Conservation (phyloP, 1,284 basidiomycete species). For the Peniophora sp. region DNA sequence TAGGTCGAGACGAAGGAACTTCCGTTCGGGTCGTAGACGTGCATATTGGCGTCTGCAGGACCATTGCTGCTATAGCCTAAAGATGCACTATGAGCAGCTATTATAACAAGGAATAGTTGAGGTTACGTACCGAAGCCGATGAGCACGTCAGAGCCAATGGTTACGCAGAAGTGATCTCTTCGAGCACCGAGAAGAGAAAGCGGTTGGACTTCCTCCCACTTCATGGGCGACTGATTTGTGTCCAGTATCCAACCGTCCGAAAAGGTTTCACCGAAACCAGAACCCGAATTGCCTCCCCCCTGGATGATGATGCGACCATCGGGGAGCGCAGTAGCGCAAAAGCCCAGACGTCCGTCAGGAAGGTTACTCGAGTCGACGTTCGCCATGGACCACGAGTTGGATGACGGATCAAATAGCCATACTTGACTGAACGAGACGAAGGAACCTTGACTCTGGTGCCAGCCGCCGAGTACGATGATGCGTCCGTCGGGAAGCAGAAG, state of each 20-base stretch:
- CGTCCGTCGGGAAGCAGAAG: conserved; percentile 59
- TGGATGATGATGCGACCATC: conserved; percentile 62
- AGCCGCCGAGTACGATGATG: conserved; percentile 74
- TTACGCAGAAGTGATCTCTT: conserved; percentile 66
- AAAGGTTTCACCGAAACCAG: conserved; percentile 42
- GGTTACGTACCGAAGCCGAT: conserved; percentile 69
- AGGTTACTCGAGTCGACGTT: conserved; percentile 29
- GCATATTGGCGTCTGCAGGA: conserved; percentile 41
- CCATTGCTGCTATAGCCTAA: conserved; percentile 50
- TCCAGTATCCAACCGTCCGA: conserved; percentile 75
- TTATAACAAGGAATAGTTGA: conserved; percentile 3
- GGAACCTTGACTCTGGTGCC: conserved; percentile 36
- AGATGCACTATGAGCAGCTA: conserved; percentile 1
- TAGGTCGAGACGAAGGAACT: conserved; percentile 31
- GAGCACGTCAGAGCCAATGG: conserved; percentile 52
- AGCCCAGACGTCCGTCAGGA: conserved; percentile 61
- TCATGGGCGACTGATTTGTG: conserved; percentile 42
- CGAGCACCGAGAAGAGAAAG: conserved; percentile 52
- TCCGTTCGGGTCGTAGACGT: conserved; percentile 42
- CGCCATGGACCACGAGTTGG: conserved; percentile 43
- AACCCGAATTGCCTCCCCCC: conserved; percentile 61
- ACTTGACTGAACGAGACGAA: conserved; percentile 52
- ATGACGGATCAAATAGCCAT: conserved; percentile 50
- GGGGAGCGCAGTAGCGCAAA: conserved; percentile 49
- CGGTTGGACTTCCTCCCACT: conserved; percentile 45